Evolutionary conservation across 2,329 filamentous ascomycete genomes (phyloP), one percentile per base, ranked within the genome.

Genomic region (Venturia pyrina): DNA sequence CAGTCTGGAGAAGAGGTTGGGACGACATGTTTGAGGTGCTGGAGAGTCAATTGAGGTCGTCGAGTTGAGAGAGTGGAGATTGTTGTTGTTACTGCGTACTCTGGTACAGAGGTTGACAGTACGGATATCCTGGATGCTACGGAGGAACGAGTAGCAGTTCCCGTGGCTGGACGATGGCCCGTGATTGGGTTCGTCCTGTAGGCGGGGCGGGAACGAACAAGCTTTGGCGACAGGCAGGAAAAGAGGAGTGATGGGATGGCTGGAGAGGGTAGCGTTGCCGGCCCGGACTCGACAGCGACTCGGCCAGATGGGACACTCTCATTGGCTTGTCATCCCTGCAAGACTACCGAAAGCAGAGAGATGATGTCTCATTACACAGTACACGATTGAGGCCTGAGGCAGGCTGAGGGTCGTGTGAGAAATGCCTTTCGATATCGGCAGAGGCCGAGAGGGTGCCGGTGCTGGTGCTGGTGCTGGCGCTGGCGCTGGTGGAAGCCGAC

Each of bases 1-100:
- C 89, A 64, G 91, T 93, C 76, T 97, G 93, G 71, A 99, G 90
- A 67, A 99, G 90, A 74, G 95, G 95, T 80, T 97, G 93, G 76
- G 88, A 92, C 69, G 95, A 99, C 95, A 99, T 98, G 74, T 17
- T 62, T 13, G 64, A 3, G 32, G 53, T 59, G 17, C 28, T 8
- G 28, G 53, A n/a, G 24, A 37, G 28, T 59, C 53, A 59, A 34
- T 59, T 59, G 53, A 21, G 15, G 1, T 1, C 0, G 28, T n/a
- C 1, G 24, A 37, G 17, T 13, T 13, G 15, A 7, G 53, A 13
- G 6, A 7, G 7, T 5, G 53, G 11, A 37, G 53, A 1, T 59
- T 59, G 28, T n/a, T 37, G 28, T 40, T 59, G 15, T 19, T 7
- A 4, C 5, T 19, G 28, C 6, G 53, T 7, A 6, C 28, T 17